These are phyloP conservation scores for Colletotrichum cereale DNA, from an alignment of 2,329 filamentous ascomycete species.

Conservation along the genomic window DNA sequence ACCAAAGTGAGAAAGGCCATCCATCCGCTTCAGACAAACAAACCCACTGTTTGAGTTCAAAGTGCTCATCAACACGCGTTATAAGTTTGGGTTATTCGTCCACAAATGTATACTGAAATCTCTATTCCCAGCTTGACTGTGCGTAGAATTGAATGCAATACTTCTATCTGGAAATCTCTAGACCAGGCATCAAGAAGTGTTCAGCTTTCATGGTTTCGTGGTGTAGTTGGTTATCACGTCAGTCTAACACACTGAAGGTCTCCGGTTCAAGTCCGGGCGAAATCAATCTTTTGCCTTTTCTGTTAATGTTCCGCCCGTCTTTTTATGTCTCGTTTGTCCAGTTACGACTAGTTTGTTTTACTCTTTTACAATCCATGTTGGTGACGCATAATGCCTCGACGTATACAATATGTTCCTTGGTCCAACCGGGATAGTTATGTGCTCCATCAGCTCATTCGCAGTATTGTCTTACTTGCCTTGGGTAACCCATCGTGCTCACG, in stretches of 20 bases:
- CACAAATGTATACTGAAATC: neutral
- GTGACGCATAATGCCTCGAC: too few relatives aligned
- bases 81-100: neutral
- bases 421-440: too few relatives aligned
- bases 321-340: too few relatives aligned
- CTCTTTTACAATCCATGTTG: too few relatives aligned
- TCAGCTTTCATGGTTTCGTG: conserved; percentile 36
- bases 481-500: too few relatives aligned
- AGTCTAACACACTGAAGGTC: conserved; percentile 55
- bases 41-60: neutral
- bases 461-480: too few relatives aligned
- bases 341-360: too few relatives aligned
- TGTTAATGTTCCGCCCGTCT: rapidly evolving
- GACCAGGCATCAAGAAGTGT: too few relatives aligned
- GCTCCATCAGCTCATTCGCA: too few relatives aligned
- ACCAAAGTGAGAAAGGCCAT: neutral
- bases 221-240: conserved; percentile 63
- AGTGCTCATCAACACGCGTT: rapidly evolving
- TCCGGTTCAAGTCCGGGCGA: conserved; percentile 40
- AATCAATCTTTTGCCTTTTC: neutral
- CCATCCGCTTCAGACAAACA: neutral
- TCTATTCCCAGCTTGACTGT: neutral
- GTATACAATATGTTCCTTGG: too few relatives aligned
- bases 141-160: rapidly evolving
- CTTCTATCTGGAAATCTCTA: rapidly evolving